These are phyloP conservation scores for Beauveria scarabaeidicola DNA, from an alignment of 2,329 filamentous ascomycete genomes.

Conservation along the genomic window DNA sequence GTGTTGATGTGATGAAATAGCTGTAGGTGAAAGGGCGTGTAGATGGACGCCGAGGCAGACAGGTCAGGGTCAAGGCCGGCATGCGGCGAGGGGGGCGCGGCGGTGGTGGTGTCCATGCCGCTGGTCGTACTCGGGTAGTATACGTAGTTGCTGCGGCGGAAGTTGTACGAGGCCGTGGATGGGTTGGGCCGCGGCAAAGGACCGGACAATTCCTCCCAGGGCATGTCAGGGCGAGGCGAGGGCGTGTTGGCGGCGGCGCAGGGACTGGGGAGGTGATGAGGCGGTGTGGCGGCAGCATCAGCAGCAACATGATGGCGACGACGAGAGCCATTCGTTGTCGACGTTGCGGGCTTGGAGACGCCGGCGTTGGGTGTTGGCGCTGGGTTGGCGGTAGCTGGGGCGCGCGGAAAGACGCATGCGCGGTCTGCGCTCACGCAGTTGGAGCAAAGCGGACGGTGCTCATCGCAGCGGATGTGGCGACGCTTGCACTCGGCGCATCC, in stretches of 20 bases:
- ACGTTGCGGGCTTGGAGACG: neutral
- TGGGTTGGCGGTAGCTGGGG: neutral
- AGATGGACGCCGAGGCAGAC: conserved; percentile 18
- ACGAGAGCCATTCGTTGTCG: neutral
- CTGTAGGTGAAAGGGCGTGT: conserved; percentile 30
- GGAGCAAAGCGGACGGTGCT: conserved; percentile 30
- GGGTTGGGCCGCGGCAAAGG: neutral
- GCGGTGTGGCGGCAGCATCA: neutral
- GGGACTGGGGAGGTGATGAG: neutral
- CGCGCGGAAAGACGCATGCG: conserved; percentile 26
- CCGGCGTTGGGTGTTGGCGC: neutral
- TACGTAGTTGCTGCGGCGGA: conserved; percentile 6
- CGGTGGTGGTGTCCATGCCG: neutral
- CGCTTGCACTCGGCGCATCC: conserved; percentile 33
- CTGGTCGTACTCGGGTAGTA: neutral
- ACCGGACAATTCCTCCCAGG: neutral
- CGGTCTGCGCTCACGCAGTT: conserved; percentile 31
- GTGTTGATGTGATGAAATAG: conserved; percentile 30
- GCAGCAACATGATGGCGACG: neutral
- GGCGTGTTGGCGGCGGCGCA: neutral
- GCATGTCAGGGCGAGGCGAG: neutral
- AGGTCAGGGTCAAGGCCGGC: conserved; percentile 5
- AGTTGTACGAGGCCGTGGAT: neutral
- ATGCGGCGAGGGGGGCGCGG: neutral
- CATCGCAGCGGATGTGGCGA: conserved; percentile 35